Evolutionary conservation across 2,329 filamentous ascomycete genomes (phyloP).

Genomic region (Colletotrichum gigasporum): DNA sequence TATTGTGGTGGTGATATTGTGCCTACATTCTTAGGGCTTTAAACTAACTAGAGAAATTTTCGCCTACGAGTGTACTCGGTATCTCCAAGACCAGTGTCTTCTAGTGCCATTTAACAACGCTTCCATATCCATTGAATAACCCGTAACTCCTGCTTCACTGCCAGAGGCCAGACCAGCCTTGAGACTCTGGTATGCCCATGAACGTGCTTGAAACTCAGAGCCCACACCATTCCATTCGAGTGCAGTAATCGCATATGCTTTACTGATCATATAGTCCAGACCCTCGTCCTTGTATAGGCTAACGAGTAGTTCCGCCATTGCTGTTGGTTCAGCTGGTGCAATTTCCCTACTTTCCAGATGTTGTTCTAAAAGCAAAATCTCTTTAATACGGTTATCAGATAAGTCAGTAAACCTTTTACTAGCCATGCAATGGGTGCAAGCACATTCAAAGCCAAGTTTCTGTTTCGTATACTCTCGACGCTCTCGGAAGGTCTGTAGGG

Average conservation of each 20-base stretch:
- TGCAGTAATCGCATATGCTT: neutral
- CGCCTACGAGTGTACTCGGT: neutral
- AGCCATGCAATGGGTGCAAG: neutral
- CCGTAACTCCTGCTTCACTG: neutral
- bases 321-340: slow-evolving; percentile 1
- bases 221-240: neutral
- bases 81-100: neutral
- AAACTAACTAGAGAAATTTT: too few relatives aligned
- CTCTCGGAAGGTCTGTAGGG: neutral
- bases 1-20: too few relatives aligned
- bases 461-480: neutral
- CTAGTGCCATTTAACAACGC: neutral
- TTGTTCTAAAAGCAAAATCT: neutral
- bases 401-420: neutral
- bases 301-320: neutral
- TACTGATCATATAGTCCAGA: neutral
- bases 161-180: neutral
- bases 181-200: neutral
- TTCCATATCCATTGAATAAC: neutral
- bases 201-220: neutral
- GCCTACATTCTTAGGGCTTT: too few relatives aligned
- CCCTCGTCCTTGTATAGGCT: neutral
- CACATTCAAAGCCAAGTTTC: neutral
- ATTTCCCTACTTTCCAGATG: neutral
- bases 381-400: neutral